phyloP scores from a whole-genome alignment of 1,139 yeast genomes.

The Taiozyma onychis region DNA sequence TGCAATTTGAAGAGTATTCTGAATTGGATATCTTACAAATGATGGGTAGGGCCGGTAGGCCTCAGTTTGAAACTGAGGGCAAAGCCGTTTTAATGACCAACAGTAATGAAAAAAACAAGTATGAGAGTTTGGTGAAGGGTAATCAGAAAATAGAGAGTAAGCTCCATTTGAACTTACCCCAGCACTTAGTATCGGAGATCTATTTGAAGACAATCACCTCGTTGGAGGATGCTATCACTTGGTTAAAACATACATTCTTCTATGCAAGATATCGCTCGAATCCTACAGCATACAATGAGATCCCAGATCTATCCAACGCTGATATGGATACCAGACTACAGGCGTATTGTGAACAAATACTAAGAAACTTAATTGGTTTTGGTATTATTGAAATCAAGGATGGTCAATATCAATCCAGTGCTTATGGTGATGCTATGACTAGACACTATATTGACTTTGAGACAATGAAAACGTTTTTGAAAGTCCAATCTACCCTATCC shows the following conservation, averaged over 20 bases:
- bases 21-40: slow-evolving; percentile 54
- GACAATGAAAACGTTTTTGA: slow-evolving; percentile 34
- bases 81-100: slow-evolving; percentile 51
- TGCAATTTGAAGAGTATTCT: slow-evolving; percentile 44
- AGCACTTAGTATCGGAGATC: slow-evolving; percentile 46
- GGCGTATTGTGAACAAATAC: slow-evolving; percentile 28
- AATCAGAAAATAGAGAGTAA: slow-evolving; percentile 45
- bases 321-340: slow-evolving; percentile 26
- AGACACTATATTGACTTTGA: slow-evolving; percentile 38
- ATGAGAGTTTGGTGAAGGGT: slow-evolving; percentile 40
- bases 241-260: slow-evolving; percentile 49
- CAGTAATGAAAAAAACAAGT: slow-evolving; percentile 28
- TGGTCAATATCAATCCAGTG: slow-evolving; percentile 26
- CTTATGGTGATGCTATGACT: slow-evolving; percentile 41
- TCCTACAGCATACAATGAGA: slow-evolving; percentile 33
- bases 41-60: slow-evolving; percentile 58
- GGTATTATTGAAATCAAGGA: slow-evolving; percentile 24
- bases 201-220: slow-evolving; percentile 37
- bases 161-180: slow-evolving; percentile 38
- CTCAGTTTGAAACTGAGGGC: slow-evolving; percentile 48
- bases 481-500: slow-evolving; percentile 10
- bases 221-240: slow-evolving; percentile 36
- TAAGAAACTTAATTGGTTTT: slow-evolving; percentile 27
- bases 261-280: slow-evolving; percentile 38
- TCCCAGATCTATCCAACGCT: slow-evolving; percentile 15